Conservation (phyloP, 306 rosid species). For the Fragaria vesca region DNA sequence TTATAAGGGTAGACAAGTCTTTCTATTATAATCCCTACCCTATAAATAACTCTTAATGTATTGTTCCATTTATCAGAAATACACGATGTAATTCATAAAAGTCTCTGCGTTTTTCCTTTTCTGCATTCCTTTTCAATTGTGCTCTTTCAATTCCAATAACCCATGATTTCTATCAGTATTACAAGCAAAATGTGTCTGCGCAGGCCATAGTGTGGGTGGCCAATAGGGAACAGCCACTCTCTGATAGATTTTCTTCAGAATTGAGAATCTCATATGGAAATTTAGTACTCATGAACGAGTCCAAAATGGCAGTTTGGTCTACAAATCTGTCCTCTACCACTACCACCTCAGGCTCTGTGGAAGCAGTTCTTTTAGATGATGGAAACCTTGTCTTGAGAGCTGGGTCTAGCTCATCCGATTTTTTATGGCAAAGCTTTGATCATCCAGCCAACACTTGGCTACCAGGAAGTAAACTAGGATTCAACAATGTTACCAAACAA, state of each 20-base stretch:
- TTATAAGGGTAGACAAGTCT: too few species aligned
- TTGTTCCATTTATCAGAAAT: too few species aligned
- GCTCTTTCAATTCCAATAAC: too few species aligned
- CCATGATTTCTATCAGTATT: background rate
- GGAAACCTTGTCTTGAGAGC: slow-evolving; percentile 33
- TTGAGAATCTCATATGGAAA: slow-evolving; percentile 30
- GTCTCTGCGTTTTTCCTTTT: too few species aligned
- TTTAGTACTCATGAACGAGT: slow-evolving; percentile 32
- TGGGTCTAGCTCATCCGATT: slow-evolving; percentile 11
- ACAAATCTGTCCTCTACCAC: slow-evolving; percentile 10
- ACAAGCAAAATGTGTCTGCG: slow-evolving; percentile 9
- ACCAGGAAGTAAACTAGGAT: slow-evolving; percentile 27
- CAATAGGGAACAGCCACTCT: slow-evolving; percentile 34
- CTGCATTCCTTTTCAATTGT: too few species aligned
- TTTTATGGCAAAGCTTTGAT: slow-evolving; percentile 44
- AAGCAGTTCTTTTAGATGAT: slow-evolving; percentile 23
- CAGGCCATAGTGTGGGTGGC: too few species aligned
- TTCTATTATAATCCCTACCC: too few species aligned
- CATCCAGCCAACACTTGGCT: slow-evolving; percentile 40
- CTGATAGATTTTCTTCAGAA: slow-evolving; percentile 16
- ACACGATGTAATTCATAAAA: too few species aligned
- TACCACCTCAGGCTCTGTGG: background rate
- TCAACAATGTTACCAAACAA: slow-evolving; percentile 17
- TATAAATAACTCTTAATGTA: too few species aligned
- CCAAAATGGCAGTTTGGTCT: slow-evolving; percentile 28